phyloP scores from a whole-genome alignment of 768 basidiomycete genomes.

The Mycena metata region DNA sequence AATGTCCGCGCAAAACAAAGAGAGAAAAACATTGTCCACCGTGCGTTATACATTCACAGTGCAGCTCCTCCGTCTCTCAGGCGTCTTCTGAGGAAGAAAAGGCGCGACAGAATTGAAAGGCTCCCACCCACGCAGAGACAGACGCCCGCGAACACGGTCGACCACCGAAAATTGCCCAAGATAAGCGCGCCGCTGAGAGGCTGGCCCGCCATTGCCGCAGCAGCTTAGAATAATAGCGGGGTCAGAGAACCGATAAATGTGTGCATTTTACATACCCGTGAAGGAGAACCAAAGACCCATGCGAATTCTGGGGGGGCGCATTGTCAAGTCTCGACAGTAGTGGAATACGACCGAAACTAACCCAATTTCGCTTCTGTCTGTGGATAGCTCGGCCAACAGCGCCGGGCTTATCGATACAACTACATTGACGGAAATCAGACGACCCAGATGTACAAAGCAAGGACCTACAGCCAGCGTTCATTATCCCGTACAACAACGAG shows the following conservation, averaged over 20 bases:
- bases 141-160: slow-evolving; percentile 29
- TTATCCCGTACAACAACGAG: slow-evolving; percentile 24
- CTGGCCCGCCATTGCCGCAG: slow-evolving; percentile 25
- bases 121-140: slow-evolving; percentile 17
- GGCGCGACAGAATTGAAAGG: slow-evolving; percentile 20
- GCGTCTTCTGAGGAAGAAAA: slow-evolving; percentile 1
- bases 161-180: slow-evolving; percentile 26
- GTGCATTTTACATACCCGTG: slow-evolving; percentile 7
- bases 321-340: background rate
- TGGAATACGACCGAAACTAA: background rate
- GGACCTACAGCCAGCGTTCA: slow-evolving; percentile 30
- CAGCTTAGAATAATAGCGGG: background rate
- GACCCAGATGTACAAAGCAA: too few relatives aligned
- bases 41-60: background rate
- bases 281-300: slow-evolving; percentile 35
- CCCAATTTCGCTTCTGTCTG: slow-evolving; percentile 28
- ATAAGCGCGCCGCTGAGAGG: slow-evolving; percentile 32
- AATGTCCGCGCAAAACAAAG: background rate
- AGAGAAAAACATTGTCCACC: background rate
- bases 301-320: slow-evolving; percentile 18
- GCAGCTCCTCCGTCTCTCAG: background rate
- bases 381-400: slow-evolving; percentile 26
- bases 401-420: slow-evolving; percentile 30
- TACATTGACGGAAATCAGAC: background rate
- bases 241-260: background rate